Percentiles rank a stretch among this genome's conserved stretches.
phyloP scores from a whole-genome alignment of 805 yeast species.

The Candida vartiovaarae region DNA sequence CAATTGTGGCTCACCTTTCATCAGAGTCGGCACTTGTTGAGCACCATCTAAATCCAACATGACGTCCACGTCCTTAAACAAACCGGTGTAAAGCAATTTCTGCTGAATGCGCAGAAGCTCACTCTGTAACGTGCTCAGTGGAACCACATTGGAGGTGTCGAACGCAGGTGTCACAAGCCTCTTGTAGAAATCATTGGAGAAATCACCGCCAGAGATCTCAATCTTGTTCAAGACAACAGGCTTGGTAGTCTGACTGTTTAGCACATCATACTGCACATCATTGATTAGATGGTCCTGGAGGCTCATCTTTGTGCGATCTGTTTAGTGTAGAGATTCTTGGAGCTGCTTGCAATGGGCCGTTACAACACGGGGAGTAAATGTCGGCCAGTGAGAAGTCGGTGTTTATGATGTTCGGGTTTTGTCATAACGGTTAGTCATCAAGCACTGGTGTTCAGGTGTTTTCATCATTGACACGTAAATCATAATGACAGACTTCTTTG shows the following conservation, averaged over 20 bases:
- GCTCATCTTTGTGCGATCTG: not conserved
- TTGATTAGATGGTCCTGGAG: not conserved
- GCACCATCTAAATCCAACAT: conserved; percentile 33
- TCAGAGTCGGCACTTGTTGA: conserved; percentile 4
- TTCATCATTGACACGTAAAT: too few species aligned
- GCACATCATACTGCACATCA: conserved; percentile 3
- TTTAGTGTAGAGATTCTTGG: too few species aligned
- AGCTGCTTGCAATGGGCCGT: too few species aligned
- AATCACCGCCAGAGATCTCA: conserved; percentile 22
- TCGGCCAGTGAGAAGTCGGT: too few species aligned
- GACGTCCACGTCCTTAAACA: conserved; percentile 35
- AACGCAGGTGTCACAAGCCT: conserved; percentile 39
- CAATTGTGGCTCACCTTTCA: conserved; percentile 1
- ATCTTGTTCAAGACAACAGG: conserved; percentile 16
- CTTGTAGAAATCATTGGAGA: conserved; percentile 38
- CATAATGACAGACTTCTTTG: too few species aligned
- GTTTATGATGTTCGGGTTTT: too few species aligned
- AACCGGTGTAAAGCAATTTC: conserved; percentile 36
- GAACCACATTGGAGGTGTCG: conserved; percentile 22
- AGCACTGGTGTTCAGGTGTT: too few species aligned
- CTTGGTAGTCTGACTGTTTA: conserved; percentile 15
- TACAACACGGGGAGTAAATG: too few species aligned
- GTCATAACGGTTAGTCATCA: too few species aligned
- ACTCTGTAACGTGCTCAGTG: conserved; percentile 35
- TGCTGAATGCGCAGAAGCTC: conserved; percentile 27